Conservation (phyloP, 768 basidiomycete genomes). For the Symmetrospora coprosmae region DNA sequence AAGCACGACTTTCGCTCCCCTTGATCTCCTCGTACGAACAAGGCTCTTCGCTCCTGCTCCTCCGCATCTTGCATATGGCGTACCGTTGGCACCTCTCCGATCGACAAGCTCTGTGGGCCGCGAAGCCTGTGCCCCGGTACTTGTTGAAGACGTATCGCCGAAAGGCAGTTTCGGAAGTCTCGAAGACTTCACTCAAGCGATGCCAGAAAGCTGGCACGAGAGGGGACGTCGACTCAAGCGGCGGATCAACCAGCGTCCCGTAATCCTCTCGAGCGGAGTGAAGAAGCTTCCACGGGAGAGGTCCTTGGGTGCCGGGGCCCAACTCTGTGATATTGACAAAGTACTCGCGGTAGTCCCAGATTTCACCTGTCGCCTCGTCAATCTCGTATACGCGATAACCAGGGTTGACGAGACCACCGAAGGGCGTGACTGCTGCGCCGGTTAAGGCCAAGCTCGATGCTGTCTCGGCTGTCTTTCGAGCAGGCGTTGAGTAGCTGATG, state of each 20-base stretch:
- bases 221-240: constrained; percentile 35
- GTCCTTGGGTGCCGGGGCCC: too few species aligned
- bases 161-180: constrained; percentile 35
- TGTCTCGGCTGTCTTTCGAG: constrained; percentile 42
- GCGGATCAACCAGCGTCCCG: constrained; percentile 35
- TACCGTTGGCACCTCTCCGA: neutral
- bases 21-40: too few species aligned
- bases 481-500: constrained; percentile 49
- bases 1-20: too few species aligned
- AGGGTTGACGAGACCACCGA: constrained; percentile 38
- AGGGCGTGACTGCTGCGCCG: constrained; percentile 48
- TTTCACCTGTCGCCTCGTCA: constrained; percentile 53
- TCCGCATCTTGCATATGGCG: constrained; percentile 4
- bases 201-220: constrained; percentile 52
- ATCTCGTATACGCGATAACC: constrained; percentile 51
- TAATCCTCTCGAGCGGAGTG: constrained; percentile 50
- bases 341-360: constrained; percentile 47
- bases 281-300: constrained; percentile 45
- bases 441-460: constrained; percentile 44
- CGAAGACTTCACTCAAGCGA: constrained; percentile 46
- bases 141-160: constrained; percentile 17
- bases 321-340: constrained; percentile 36
- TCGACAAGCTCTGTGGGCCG: neutral
- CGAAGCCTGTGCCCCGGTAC: neutral
- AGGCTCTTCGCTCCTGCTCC: constrained; percentile 15